A percentile compares a stretch with the other conserved stretches of the same genome.
phyloP scores from a whole-genome alignment of 169 alveolate genomes.

The Plasmodium vivax region DNA sequence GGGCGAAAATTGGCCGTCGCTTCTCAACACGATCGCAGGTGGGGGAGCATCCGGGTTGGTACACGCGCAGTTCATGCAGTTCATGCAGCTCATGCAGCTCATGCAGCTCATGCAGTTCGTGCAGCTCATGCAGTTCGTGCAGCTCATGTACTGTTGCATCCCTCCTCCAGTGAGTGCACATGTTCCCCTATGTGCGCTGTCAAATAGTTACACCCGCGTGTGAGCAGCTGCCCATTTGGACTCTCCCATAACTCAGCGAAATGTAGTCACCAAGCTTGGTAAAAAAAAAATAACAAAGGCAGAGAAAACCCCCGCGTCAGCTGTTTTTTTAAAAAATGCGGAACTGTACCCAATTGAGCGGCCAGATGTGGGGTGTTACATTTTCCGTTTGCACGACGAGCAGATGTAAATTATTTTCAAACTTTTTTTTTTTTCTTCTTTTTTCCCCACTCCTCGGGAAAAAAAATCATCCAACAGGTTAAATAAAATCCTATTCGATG shows the following conservation, averaged over 20 bases:
- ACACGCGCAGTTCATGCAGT: too few relatives aligned
- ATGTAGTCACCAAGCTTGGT: neutral
- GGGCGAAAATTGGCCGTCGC: neutral
- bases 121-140: too few relatives aligned
- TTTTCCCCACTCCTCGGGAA: neutral
- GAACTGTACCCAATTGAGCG: neutral
- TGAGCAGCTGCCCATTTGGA: neutral
- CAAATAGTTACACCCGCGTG: neutral
- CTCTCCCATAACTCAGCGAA: neutral
- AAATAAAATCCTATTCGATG: neutral
- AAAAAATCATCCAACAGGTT: neutral
- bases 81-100: too few relatives aligned
- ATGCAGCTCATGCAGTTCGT: too few relatives aligned
- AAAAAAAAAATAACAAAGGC: neutral
- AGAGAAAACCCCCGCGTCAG: neutral
- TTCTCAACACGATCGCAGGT: neutral
- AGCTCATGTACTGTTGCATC: neutral
- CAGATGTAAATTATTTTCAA: neutral
- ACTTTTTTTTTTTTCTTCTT: neutral
- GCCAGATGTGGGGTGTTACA: neutral
- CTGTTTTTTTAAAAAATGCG: neutral
- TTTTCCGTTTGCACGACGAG: neutral
- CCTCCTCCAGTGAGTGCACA: neutral
- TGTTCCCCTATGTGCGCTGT: neutral
- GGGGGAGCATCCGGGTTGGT: neutral